A percentile compares a stretch with the other conserved stretches of the same genome.
Evolutionary conservation across 202 grass and related monocot species (phyloP).

Genomic region (Carex arenaria): DNA sequence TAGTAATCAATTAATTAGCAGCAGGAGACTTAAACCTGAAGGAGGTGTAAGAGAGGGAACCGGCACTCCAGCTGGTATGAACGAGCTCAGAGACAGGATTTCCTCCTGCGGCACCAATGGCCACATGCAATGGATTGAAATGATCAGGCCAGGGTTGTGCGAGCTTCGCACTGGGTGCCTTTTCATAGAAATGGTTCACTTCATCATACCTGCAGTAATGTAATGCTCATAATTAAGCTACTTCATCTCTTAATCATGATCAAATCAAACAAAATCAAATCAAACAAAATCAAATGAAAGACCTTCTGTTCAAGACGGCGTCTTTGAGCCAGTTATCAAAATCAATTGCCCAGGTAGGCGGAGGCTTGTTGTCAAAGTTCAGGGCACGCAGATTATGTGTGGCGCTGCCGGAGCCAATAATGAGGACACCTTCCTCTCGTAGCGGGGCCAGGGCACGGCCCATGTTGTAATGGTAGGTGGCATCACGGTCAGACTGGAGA

Average conservation of each 20-base stretch:
- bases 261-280: too few species aligned
- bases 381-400: slow-evolving; percentile 35
- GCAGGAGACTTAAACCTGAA: slow-evolving; percentile 23
- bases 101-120: slow-evolving; percentile 35
- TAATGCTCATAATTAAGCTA: too few species aligned
- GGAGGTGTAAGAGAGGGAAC: slow-evolving; percentile 31
- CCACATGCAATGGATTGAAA: slow-evolving; percentile 42
- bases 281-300: too few species aligned
- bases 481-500: slow-evolving; percentile 21
- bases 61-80: slow-evolving; percentile 30
- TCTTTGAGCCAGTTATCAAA: slow-evolving; percentile 40
- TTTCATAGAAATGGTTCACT: slow-evolving; percentile 33
- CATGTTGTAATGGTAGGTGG: slow-evolving; percentile 32
- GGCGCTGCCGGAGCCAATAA: slow-evolving; percentile 34
- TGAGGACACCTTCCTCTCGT: slow-evolving; percentile 22
- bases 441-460: slow-evolving; percentile 36
- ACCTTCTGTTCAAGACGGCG: slow-evolving; percentile 8
- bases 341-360: slow-evolving; percentile 24
- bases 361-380: background rate
- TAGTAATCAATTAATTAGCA: slow-evolving; percentile 23
- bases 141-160: slow-evolving; percentile 47
- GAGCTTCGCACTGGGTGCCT: slow-evolving; percentile 35
- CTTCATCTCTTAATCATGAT: too few species aligned
- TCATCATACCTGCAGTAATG: slow-evolving; percentile 22
- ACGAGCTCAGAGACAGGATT: slow-evolving; percentile 24